phyloP scores from a whole-genome alignment of 1,284 basidiomycete species.

The Rhodotorula sp. region DNA sequence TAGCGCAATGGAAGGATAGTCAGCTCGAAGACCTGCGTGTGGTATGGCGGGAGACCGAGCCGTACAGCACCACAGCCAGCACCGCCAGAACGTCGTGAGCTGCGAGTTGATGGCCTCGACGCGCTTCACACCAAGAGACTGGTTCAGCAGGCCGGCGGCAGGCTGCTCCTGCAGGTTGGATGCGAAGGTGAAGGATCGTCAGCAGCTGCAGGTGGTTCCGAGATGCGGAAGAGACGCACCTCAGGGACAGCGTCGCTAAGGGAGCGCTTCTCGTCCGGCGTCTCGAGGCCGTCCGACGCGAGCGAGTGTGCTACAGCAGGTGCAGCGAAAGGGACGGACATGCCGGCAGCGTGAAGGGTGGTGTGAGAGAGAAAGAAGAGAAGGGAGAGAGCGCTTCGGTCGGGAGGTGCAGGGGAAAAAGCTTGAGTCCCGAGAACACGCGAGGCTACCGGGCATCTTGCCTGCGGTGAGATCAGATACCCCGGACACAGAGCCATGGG shows the following conservation, averaged over 20 bases:
- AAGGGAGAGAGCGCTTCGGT: too few relatives aligned
- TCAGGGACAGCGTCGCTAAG: not conserved
- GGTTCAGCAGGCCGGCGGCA: not conserved
- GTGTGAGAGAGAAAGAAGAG: not conserved
- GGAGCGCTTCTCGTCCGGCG: not conserved
- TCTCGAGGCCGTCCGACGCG: not conserved
- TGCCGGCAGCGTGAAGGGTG: not conserved
- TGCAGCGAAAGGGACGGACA: not conserved
- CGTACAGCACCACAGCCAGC: not conserved
- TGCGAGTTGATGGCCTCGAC: constrained; percentile 1
- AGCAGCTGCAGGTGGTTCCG: too few relatives aligned
- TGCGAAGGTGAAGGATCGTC: not conserved
- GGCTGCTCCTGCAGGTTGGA: not conserved
- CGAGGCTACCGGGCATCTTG: not conserved
- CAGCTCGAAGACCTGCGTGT: not conserved
- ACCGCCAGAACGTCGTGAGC: not conserved
- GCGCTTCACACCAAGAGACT: not conserved
- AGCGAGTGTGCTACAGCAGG: not conserved
- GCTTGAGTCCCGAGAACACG: not conserved
- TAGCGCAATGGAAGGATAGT: too few relatives aligned
- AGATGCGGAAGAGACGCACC: not conserved
- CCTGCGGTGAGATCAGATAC: not conserved
- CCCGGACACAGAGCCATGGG: not conserved
- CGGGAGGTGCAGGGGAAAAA: not conserved
- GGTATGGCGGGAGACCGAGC: not conserved